phyloP scores from a whole-genome alignment of 1,139 yeast species.

The Pichia sp. region DNA sequence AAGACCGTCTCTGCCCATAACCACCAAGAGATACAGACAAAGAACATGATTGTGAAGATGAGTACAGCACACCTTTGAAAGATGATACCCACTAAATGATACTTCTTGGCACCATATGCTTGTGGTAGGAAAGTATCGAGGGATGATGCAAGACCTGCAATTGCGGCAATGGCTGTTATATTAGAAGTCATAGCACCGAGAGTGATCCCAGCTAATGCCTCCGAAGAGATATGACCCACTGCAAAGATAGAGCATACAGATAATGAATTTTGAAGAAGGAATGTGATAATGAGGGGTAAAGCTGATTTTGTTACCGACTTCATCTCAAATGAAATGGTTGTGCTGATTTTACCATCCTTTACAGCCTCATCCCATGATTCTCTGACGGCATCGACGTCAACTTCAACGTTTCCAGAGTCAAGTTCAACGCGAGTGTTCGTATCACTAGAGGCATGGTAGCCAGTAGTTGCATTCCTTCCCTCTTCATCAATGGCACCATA shows the following conservation, averaged over 20 bases:
- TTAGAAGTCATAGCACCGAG: conserved; percentile 60
- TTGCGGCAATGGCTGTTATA: conserved; percentile 51
- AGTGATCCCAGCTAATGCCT: conserved; percentile 53
- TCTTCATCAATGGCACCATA: background rate
- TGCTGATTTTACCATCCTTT: conserved; percentile 24
- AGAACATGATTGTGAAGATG: conserved; percentile 40
- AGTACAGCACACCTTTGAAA: conserved; percentile 50
- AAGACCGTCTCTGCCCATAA: conserved; percentile 33
- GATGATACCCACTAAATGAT: conserved; percentile 45
- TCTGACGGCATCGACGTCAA: conserved; percentile 21
- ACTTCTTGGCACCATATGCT: conserved; percentile 51
- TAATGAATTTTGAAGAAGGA: conserved; percentile 47
- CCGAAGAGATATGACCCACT: conserved; percentile 54
- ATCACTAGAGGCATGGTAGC: conserved; percentile 1
- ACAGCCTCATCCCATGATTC: conserved; percentile 31
- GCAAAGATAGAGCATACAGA: conserved; percentile 52
- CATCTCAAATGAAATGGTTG: conserved; percentile 31
- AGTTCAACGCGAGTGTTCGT: background rate
- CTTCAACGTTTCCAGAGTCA: conserved; percentile 2
- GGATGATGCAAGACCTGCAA: conserved; percentile 53
- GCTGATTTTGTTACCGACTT: conserved; percentile 37
- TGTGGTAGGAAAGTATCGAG: conserved; percentile 54
- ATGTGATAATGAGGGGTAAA: conserved; percentile 47
- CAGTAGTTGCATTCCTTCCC: background rate
- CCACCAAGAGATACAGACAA: conserved; percentile 44